Evolutionary conservation across 441 rosid genomes (phyloP), one percentile per base, ranked within the genome.

Genomic region (Brassica hybrid): DNA sequence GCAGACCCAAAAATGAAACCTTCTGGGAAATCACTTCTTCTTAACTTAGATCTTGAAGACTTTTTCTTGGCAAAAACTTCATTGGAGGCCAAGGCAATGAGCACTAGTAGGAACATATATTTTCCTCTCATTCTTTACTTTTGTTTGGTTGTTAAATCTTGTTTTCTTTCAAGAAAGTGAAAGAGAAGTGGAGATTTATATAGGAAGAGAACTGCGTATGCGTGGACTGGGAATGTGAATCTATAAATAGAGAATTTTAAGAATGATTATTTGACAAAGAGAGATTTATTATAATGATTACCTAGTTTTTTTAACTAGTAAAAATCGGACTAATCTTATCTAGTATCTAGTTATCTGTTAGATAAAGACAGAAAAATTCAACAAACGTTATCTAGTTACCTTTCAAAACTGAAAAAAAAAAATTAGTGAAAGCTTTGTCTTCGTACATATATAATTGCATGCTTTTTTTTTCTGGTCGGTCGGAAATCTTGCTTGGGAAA

Each of bases 1-100:
- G 83, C 81, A 34, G 85, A 50, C 3, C 85, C 85, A 16, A 83
- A 83, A 8, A 79, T 21, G 38, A 83, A 83, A 64, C 69, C 83
- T 19, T 71, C 0, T 4, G 85, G 79, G 23, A 83, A 83, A 17
- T 65, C 78, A 21, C 38, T 59, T 36, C 87, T 80, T 57, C 76
- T 86, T 7, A 84, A 60, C 27, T 13, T 48, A 73, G 45, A 32
- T 30, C 4, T 7, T 62, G 61, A 16, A 16, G 58, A 50, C 27
- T 61, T 41, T 19, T n/a, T 16, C 54, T 50, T 73, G 38, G 78
- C 72, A 57, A 41, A n/a, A 67, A 32, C 72, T 34, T 56, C 66
- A 57, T 58, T 58, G 58, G 25, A 66, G 27, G 14, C 30, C 18
- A 75, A 50, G 36, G 4, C 60, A 67, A 41, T n/a, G 36, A 65